phyloP scores from a whole-genome alignment of 441 rosid genomes.

The Populus hybrid region DNA sequence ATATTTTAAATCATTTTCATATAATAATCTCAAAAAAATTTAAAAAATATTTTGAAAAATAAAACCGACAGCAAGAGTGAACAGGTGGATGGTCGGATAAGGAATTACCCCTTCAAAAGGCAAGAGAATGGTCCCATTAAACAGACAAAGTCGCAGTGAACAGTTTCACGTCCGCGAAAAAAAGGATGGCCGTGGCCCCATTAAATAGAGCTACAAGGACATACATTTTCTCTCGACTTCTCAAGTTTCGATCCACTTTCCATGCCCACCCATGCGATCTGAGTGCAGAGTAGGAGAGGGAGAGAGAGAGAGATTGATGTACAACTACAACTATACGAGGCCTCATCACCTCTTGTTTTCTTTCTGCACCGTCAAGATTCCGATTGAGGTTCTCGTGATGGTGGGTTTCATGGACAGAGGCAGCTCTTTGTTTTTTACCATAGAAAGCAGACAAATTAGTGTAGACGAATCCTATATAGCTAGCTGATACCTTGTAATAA shows the following conservation, averaged over 20 bases:
- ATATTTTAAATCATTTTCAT: too few relatives aligned
- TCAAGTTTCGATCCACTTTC: neutral
- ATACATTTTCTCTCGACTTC: neutral
- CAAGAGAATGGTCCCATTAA: neutral
- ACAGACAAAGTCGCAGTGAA: constrained; percentile 6
- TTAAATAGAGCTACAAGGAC: neutral
- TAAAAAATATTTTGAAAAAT: too few relatives aligned
- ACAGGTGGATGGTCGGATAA: neutral
- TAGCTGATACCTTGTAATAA: neutral
- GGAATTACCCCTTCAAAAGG: neutral
- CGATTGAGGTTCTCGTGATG: neutral
- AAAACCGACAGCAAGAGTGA: too few relatives aligned
- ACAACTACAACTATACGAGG: neutral
- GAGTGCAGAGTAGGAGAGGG: too few relatives aligned
- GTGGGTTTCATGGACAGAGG: neutral
- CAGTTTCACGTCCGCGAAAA: neutral
- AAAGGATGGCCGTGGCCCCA: neutral
- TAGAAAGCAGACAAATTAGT: constrained; percentile 1
- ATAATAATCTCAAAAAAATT: too few relatives aligned
- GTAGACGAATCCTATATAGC: neutral
- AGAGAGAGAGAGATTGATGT: too few relatives aligned
- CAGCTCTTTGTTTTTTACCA: neutral
- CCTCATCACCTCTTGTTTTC: neutral
- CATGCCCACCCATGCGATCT: constrained; percentile 12
- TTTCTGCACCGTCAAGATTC: neutral